Percentiles rank a stretch among this genome's conserved stretches.
These are phyloP conservation scores for Alternaria conjuncta DNA, from an alignment of 2,329 filamentous ascomycete genomes.

Conservation along the genomic window DNA sequence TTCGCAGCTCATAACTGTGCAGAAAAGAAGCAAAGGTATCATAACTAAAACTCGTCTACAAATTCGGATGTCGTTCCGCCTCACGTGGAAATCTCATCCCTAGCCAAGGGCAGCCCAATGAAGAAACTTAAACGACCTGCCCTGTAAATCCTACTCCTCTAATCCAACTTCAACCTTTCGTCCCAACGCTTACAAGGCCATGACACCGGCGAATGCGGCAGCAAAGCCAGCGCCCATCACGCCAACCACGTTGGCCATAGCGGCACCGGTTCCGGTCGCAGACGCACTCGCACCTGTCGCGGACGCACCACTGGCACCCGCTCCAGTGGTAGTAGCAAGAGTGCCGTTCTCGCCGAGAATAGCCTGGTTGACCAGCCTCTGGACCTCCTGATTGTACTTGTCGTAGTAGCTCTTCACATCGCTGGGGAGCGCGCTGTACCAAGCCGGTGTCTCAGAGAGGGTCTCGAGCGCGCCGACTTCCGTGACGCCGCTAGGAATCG, in stretches of 20 bases:
- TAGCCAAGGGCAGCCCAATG: not conserved
- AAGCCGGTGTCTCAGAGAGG: conserved; percentile 23
- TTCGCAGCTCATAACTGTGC: not conserved
- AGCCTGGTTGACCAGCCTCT: conserved; percentile 24
- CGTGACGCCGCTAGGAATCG: conserved; percentile 24
- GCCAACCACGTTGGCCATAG: conserved; percentile 11
- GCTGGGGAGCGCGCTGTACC: conserved; percentile 33
- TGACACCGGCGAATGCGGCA: conserved; percentile 28
- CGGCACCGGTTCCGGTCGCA: conserved; percentile 5
- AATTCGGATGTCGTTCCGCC: not conserved
- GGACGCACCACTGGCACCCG: not conserved
- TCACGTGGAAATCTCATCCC: not conserved
- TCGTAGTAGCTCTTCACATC: conserved; percentile 35
- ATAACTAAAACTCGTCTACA: conserved; percentile 6
- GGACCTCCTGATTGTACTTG: conserved; percentile 20
- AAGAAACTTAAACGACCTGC: not conserved
- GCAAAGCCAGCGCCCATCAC: conserved; percentile 24
- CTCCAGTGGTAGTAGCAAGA: not conserved
- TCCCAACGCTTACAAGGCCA: conserved; percentile 24
- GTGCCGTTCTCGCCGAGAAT: conserved; percentile 15
- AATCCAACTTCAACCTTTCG: not conserved
- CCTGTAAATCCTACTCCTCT: not conserved
- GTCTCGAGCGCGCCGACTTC: conserved; percentile 18
- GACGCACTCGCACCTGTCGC: conserved; percentile 1
- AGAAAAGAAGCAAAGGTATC: conserved; percentile 1